Percentiles rank a stretch among this genome's conserved stretches.
Evolutionary conservation across 345 rosid species (phyloP).

Genomic region (Dipteronia sinensis): DNA sequence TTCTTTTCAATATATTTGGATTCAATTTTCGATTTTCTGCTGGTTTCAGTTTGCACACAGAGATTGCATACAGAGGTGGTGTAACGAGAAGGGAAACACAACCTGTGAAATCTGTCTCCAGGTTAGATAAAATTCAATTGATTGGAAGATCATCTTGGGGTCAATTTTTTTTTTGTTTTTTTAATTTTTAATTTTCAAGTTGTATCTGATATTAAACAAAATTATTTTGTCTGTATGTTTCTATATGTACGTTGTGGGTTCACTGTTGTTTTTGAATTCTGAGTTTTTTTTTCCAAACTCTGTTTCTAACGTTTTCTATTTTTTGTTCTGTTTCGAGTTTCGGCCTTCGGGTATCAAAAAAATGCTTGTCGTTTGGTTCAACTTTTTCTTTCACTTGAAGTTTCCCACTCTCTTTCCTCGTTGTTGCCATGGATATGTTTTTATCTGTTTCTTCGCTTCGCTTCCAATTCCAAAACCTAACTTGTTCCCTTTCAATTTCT

Average conservation of each 20-base stretch:
- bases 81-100: conserved; percentile 94
- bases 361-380: conserved; percentile 12
- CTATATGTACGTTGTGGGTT: background rate
- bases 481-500: background rate
- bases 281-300: background rate
- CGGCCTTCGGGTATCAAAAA: conserved; percentile 4
- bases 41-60: conserved; percentile 74
- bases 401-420: conserved; percentile 4
- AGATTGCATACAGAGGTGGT: conserved; percentile 98
- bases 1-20: background rate
- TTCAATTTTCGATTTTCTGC: background rate
- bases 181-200: background rate
- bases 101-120: conserved; percentile 94
- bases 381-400: conserved; percentile 20
- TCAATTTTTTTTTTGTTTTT: background rate
- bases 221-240: background rate
- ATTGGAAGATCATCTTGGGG: background rate
- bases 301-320: background rate
- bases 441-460: background rate
- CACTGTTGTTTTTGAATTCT: background rate
- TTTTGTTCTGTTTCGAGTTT: background rate
- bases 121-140: conserved; percentile 41
- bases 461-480: background rate
- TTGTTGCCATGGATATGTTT: background rate
- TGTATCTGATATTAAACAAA: too few species aligned